These are phyloP conservation scores for Colletotrichum echinochloae DNA, from an alignment of 2,329 filamentous ascomycete species.

Conservation along the genomic window DNA sequence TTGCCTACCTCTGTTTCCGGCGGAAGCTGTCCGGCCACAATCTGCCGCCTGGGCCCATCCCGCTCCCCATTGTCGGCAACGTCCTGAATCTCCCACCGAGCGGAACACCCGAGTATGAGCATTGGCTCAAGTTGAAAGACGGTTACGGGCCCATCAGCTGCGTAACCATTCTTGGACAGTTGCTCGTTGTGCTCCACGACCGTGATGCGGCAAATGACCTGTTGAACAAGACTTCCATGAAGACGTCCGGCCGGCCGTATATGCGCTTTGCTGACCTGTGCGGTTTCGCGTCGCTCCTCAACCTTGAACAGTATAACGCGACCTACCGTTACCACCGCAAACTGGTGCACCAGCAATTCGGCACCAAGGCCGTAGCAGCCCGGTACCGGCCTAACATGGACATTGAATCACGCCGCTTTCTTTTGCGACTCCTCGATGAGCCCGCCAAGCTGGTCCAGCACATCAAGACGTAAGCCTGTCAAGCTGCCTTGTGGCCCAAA, in stretches of 20 bases:
- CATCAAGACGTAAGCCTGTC: conserved; percentile 53
- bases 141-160: conserved; percentile 48
- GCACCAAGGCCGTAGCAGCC: conserved; percentile 52
- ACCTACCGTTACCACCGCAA: conserved; percentile 57
- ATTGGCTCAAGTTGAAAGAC: conserved; percentile 53
- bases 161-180: conserved; percentile 53
- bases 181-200: conserved; percentile 56
- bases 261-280: conserved; percentile 53
- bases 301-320: conserved; percentile 50
- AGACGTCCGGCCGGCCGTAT: conserved; percentile 50
- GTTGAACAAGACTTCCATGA: conserved; percentile 49
- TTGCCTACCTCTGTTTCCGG: not conserved
- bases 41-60: conserved; percentile 46
- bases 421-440: conserved; percentile 54
- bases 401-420: conserved; percentile 55
- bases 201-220: conserved; percentile 51
- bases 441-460: conserved; percentile 55
- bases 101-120: conserved; percentile 47
- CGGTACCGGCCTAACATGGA: conserved; percentile 57
- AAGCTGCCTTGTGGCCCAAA: not conserved
- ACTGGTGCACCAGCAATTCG: conserved; percentile 56
- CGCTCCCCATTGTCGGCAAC: conserved; percentile 59
- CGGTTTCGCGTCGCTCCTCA: conserved; percentile 51
- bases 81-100: conserved; percentile 55
- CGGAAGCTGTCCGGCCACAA: not conserved